Conservation (phyloP, 2,329 filamentous ascomycete genomes). For the Cladosporium sphaerospermum region DNA sequence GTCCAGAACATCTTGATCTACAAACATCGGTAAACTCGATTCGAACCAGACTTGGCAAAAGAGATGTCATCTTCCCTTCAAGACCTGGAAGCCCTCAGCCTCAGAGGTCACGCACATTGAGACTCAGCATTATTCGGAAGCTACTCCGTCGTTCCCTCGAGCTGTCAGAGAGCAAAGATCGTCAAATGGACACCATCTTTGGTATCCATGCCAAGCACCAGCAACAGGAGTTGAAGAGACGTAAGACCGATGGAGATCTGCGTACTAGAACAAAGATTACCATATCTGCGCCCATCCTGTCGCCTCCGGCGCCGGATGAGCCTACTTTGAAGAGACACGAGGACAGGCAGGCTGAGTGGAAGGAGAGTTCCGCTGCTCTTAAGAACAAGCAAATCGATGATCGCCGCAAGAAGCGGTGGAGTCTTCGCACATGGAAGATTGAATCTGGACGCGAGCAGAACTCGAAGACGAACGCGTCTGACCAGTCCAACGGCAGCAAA, state of each 20-base stretch:
- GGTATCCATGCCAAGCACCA: neutral
- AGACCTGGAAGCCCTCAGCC: neutral
- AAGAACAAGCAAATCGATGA: neutral
- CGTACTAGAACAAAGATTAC: neutral
- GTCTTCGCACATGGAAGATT: neutral
- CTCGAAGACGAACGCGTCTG: neutral
- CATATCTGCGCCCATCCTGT: neutral
- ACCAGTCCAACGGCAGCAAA: too few relatives aligned
- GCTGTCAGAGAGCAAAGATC: neutral
- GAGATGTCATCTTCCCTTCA: neutral
- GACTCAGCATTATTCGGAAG: neutral
- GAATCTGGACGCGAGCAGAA: neutral
- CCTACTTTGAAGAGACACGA: neutral
- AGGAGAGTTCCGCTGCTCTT: neutral
- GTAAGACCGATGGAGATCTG: neutral
- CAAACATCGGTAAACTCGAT: neutral
- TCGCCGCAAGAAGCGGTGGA: conserved; percentile 1
- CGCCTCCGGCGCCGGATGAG: neutral
- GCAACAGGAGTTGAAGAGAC: neutral
- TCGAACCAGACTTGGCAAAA: neutral
- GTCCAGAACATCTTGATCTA: neutral
- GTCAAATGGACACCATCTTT: neutral
- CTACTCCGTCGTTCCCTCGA: neutral
- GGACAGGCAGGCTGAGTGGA: neutral
- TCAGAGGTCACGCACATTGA: neutral